Evolutionary conservation across 1,284 basidiomycete species (phyloP), one percentile per base, ranked within the genome.

Genomic region (Trametes versicolor): DNA sequence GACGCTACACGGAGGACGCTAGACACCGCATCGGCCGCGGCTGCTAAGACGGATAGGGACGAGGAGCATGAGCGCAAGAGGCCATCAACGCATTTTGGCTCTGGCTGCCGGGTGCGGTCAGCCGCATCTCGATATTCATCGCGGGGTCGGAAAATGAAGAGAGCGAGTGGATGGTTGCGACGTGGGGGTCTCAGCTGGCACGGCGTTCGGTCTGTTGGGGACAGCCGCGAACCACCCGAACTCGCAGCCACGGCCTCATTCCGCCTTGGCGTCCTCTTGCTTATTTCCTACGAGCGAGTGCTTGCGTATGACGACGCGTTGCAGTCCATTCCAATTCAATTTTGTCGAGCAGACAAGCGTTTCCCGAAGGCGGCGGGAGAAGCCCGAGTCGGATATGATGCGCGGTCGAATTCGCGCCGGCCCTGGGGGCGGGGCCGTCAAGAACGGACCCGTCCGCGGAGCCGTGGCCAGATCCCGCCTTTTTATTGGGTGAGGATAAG

Each of bases 1-100:
- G 51, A 57, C 32, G 54, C 29, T 51, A 50, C 45, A 37, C 54
- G 61, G 54, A 43, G 49, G 43, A 23, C 10, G 49, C 43, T 54
- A 34, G 51, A 45, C 39, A 57, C 45, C 32, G 56, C 61, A 51
- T 57, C 39, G 12, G 19, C 49, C n/a, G 62, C 29, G 29, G 29
- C 62, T 49, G 62, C 62, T 63, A 59, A 41, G 25, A 59, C 62
- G 34, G 50, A 58, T n/a, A n/a, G n/a, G 50, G 62, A 57, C 58
- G 62, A 13, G 43, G 45, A 55, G 21, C 62, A n/a, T 52, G 7
- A 34, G 51, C 51, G 51, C 2, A 39, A 23, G 34, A 37, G 12
- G 34, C 34, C 21, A 36, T 53, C 34, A n/a, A 23, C 13, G 51
- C 23, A 23, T 27, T 17, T 10, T 2, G 8, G 21, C 10, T 25